Evolutionary conservation across 2,329 filamentous ascomycete genomes (phyloP), one percentile per base, ranked within the genome.

Genomic region (Fonsecaea pugnacius): DNA sequence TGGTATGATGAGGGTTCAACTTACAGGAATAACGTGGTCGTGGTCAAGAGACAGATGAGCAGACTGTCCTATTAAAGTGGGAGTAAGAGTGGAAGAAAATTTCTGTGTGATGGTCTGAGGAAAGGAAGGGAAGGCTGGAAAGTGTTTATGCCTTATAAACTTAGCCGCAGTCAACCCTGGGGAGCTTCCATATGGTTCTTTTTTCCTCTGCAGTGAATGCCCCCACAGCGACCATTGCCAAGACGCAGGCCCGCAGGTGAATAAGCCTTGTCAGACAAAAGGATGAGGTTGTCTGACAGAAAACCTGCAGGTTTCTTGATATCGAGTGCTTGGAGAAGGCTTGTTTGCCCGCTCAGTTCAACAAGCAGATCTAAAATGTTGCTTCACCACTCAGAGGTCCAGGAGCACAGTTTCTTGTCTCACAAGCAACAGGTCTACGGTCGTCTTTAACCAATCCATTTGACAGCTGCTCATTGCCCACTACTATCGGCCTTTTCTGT

Each of bases 71-170:
- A 7, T 18, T 32, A 32, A 16, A 18, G n/a, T 16, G 55, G 30
- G 55, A 58, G 43, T 24, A 24, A 14, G 43, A 48, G 43, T 14
- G 10, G 40, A 50, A 30, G 27, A 48, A 50, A 58, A 43, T 46
- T 58, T 58, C 32, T 50, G 21, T 18, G 55, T 58, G 40, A 24
- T 58, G 12, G 40, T 32, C 32, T 58, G 55, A 32, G 48, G 55
- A 35, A 32, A 50, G 24, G 30, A 33, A 50, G 40, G 38, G 32
- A 58, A 58, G 55, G 55, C 40, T 58, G 40, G 36, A 58, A 27
- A 48, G 43, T 48, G 43, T 48, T 48, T 48, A 48, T 48, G 43
- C 43, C 43, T 48, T 48, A 48, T 48, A 48, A 48, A 48, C 43
- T 48, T 48, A 48, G 43, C 43, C 43, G 43, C 43, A 48, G 43